Evolutionary conservation across 2,329 filamentous ascomycete genomes (phyloP), one percentile per base, ranked within the genome.

Genomic region (Fusarium haematococcum): DNA sequence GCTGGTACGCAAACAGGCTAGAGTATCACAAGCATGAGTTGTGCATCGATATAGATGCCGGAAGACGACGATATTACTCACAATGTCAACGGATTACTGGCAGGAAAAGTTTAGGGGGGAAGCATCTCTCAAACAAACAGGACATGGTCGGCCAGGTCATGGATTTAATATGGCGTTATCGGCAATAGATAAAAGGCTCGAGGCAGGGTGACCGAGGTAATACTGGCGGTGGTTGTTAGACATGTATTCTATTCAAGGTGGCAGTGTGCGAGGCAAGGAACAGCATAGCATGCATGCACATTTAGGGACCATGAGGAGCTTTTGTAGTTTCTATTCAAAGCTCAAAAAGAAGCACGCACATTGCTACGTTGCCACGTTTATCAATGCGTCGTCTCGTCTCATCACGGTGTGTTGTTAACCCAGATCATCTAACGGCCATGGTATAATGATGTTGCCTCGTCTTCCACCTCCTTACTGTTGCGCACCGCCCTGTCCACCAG

Each of bases 401-500:
- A 14, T 45, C 41, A 57, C 65, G 23, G 63, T 64, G 65, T 68
- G 63, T 67, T 33, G 41, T 69, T 52, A 37, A 54, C 65, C 48
- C 39, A 56, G 54, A 58, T 73, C 59, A 61, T 69, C 65, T 65
- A 65, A 43, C 61, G 43, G 63, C 59, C 59, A 66, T 77, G 74
- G 73, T 78, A 78, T 71, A 73, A 75, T 67, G 72, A 71, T 68
- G 33, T 65, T 64, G 66, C 67, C 71, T 43, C 71, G 60, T 68
- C 52, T 66, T 65, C 43, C 63, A 64, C 48, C 64, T 41, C 63
- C 35, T 66, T 79, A 75, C 69, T 75, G 75, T 72, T 78, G 74
- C 52, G 78, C 70, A 64, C 80, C 81, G 27, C 77, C 74, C 48
- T 75, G 75, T 63, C 78, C 79, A 57, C 75, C 71, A 60, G 78